Conservation (phyloP, 306 rosid genomes). For the Dalbergia cultrata region DNA sequence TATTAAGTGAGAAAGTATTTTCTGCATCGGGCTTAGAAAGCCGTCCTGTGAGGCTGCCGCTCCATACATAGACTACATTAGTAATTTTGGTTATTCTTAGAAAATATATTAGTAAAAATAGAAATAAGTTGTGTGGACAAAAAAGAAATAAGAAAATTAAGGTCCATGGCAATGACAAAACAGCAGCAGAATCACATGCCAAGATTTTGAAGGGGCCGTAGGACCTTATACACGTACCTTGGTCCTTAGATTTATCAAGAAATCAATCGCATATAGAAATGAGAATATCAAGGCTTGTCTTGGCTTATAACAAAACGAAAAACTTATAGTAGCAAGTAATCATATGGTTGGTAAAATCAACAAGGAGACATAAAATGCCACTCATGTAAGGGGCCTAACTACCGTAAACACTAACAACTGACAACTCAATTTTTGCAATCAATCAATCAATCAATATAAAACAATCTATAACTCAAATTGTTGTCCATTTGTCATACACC, state of each 20-base stretch:
- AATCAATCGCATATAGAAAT: not conserved
- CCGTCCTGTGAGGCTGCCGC: no score
- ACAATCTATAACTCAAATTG: not conserved
- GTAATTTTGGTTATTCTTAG: no score
- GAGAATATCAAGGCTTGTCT: not conserved
- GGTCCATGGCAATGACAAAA: no score
- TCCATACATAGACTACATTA: no score
- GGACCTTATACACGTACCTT: conserved; percentile 24
- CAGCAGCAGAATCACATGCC: no score
- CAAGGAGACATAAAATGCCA: conserved; percentile 47
- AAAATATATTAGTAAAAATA: no score
- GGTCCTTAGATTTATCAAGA: not conserved
- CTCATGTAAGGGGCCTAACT: conserved; percentile 42
- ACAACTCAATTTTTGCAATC: not conserved
- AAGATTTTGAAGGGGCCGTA: not conserved
- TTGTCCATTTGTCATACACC: conserved; percentile 37
- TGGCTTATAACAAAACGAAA: not conserved
- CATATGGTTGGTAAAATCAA: not conserved
- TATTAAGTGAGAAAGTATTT: no score
- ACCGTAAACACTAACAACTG: not conserved
- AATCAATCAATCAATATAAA: not conserved
- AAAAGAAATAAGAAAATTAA: no score
- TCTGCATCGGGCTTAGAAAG: no score
- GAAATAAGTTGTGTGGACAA: no score
- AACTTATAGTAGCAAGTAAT: not conserved